Evolutionary conservation across 257 asterid species (phyloP), one percentile per base, ranked within the genome.

Genomic region (Nicotiana paniculata): DNA sequence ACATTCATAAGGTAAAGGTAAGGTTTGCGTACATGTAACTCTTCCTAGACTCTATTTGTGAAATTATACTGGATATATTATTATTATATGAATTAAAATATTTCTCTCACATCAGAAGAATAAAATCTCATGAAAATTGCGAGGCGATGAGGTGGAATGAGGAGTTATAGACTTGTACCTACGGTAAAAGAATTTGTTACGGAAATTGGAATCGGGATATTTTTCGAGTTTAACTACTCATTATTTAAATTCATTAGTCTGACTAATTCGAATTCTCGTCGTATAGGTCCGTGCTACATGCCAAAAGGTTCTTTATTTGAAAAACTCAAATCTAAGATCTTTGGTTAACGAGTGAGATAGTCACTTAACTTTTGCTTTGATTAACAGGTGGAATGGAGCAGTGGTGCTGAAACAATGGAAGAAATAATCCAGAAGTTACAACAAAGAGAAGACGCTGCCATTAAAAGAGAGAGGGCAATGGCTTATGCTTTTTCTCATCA

Each of bases 401-500:
- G 95, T 30, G 90, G 97, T 82, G 88, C 98, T 21, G 96, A 93
- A 74, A 92, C 96, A 76, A 91, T 92, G 94, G 96, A 92, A 72
- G 93, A 93, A 72, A 89, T 92, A 79, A 88, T 93, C 15, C 87
- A 80, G 77, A 90, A 92, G 85, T 88, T 93, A 82, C 96, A 92
- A 32, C 93, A 90, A 63, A 86, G 92, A 81, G 97, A 91, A 84
- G 86, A 87, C 75, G 97, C 97, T 5, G 88, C 97, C 7, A 90
- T 89, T 28, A 91, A 91, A 82, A 84, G 97, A 12, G 98, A 91
- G 81, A 86, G 93, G 11, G 89, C 96, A 5, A 89, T 93, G 92
- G 98, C 97, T 28, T 92, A 90, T 13, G 93, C 97, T 59, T 90
- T 91, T 84, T 93, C 98, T 59, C 97, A 90, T 82, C 97, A 93